Evolutionary conservation across 129 eudicot genomes (phyloP).

Genomic region (Deinandra increscens): DNA sequence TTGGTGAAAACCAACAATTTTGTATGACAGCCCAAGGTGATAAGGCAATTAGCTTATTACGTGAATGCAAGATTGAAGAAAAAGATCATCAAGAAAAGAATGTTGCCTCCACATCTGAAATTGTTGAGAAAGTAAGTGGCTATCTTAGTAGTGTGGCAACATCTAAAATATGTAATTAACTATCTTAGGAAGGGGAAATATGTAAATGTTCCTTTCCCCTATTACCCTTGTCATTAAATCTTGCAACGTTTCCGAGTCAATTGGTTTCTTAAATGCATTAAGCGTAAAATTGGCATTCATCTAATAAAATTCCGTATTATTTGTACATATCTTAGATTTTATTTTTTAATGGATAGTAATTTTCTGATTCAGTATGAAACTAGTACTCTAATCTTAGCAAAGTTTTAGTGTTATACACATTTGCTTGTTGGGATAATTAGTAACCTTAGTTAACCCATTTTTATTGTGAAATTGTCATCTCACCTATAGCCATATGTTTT

Average conservation of each 20-base stretch:
- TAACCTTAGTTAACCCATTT: not conserved
- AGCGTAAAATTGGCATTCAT: not conserved
- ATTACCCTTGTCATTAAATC: not conserved
- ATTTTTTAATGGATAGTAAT: not conserved
- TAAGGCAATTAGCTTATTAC: slow-evolving; percentile 6
- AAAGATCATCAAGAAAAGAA: slow-evolving; percentile 29
- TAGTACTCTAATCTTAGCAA: not conserved
- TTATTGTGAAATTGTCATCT: not conserved
- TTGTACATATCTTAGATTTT: not conserved
- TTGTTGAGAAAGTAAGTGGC: slow-evolving; percentile 40
- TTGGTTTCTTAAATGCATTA: not conserved
- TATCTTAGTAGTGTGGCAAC: not conserved
- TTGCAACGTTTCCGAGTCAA: not conserved
- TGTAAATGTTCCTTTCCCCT: too few species aligned
- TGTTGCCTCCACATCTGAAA: slow-evolving; percentile 24
- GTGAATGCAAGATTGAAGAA: slow-evolving; percentile 30
- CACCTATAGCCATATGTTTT: not conserved
- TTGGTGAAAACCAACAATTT: slow-evolving; percentile 44
- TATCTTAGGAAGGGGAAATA: too few species aligned
- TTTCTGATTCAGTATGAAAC: not conserved
- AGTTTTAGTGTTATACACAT: not conserved
- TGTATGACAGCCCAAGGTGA: slow-evolving; percentile 57
- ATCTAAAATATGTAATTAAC: too few species aligned
- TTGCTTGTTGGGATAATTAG: not conserved
- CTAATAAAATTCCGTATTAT: not conserved